Evolutionary conservation across 352 stramenopile genomes (phyloP), one percentile per base, ranked within the genome.

Genomic region (Phytophthora capsici): DNA sequence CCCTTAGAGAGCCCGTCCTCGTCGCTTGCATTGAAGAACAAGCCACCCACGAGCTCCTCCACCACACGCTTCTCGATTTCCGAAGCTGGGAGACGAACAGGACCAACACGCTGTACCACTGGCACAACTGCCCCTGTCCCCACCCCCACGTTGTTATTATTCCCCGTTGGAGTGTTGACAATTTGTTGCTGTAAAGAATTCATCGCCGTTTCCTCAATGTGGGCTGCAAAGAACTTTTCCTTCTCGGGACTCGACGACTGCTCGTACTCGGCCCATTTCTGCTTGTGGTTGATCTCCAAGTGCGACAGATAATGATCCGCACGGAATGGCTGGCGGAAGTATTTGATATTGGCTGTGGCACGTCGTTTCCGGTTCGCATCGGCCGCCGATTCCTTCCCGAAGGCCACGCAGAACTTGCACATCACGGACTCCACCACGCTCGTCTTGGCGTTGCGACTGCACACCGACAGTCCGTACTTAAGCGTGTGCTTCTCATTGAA

Each of bases 391-490:
- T 90, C 82, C 65, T 88, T 88, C 44, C 82, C 82, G 62, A 88
- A 90, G 3, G 80, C 79, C 44, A 89, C 78, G 65, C 82, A 90
- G 55, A 90, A 90, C 71, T 87, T 88, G 77, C 82, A 90, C 80
- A 89, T 88, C 43, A 89, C 82, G 23, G 72, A 76, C 69, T 89
- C 80, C 30, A 90, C 82, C 36, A 73, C 73, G 30, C 52, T 59
- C 32, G 73, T 73, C 53, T 77, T 80, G 57, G 65, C 67, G 59
- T 84, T 84, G 62, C 82, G 78, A 36, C 63, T 83, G 77, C 76
- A 88, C 47, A 91, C 81, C 22, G 73, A 82, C 51, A 91, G 67
- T 1, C 82, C 82, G 56, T 88, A 91, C 74, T 89, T 88, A 56
- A 84, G 69, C 61, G 78, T 68, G 71, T 91, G 80, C 63, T 82